A percentile compares a stretch with the other conserved stretches of the same genome.
phyloP scores from a whole-genome alignment of 164 flowering plant species.

The Pachysandra terminalis region DNA sequence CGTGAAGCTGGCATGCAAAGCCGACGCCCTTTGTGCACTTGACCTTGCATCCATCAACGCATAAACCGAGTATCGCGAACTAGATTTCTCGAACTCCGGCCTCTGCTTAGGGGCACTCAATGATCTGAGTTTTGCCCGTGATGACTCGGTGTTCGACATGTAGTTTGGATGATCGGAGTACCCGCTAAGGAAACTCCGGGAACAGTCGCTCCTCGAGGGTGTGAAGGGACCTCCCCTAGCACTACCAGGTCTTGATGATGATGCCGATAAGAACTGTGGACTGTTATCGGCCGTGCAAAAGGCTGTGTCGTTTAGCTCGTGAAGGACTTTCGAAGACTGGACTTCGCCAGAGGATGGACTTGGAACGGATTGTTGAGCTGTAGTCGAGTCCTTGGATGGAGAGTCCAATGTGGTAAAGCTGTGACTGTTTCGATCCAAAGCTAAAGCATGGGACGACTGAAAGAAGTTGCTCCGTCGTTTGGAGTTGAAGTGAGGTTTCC shows the following conservation, averaged over 20 bases:
- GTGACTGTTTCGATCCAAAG: constrained; percentile 28
- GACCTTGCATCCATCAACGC: constrained; percentile 41
- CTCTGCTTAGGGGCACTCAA: constrained; percentile 87
- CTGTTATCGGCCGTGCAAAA: constrained; percentile 48
- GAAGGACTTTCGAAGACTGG: constrained; percentile 27
- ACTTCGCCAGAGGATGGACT: constrained; percentile 38
- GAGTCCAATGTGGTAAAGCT: constrained; percentile 37
- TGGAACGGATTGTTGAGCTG: constrained; percentile 33
- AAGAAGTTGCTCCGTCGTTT: constrained; percentile 20
- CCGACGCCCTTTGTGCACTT: constrained; percentile 30
- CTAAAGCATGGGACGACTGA: constrained; percentile 20
- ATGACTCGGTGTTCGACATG: constrained; percentile 86
- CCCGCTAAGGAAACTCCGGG: constrained; percentile 40
- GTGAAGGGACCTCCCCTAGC: constrained; percentile 44
- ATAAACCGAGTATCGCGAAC: constrained; percentile 36
- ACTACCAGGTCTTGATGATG: constrained; percentile 48
- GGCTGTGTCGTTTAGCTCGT: constrained; percentile 27
- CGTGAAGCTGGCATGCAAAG: constrained; percentile 46
- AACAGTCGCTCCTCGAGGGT: constrained; percentile 53
- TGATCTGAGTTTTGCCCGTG: constrained; percentile 67
- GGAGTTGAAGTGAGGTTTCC: constrained; percentile 49
- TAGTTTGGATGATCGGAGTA: constrained; percentile 61
- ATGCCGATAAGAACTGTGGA: constrained; percentile 48
- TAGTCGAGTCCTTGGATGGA: constrained; percentile 40
- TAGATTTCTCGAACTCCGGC: constrained; percentile 45